Conservation (phyloP, 1,284 basidiomycete species). For the Xerocomus amazonicus region DNA sequence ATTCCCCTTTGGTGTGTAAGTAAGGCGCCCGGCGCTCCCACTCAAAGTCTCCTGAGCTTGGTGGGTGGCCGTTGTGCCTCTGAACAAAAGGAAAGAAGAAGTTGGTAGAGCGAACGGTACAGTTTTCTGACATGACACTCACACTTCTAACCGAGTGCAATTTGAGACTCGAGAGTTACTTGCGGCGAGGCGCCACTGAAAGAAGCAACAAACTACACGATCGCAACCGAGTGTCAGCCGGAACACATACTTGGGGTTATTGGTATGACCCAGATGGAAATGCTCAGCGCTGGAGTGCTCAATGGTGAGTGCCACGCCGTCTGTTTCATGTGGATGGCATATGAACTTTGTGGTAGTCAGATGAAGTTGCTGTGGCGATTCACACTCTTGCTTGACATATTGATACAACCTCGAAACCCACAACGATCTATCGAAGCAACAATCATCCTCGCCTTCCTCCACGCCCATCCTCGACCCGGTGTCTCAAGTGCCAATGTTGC, state of each 20-base stretch:
- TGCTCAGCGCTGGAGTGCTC: too few species aligned
- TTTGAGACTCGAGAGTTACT: too few species aligned
- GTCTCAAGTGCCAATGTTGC: conserved; percentile 70
- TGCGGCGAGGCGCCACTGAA: too few species aligned
- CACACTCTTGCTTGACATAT: conserved; percentile 81
- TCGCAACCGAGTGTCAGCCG: conserved; percentile 70
- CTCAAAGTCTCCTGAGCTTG: conserved; percentile 43
- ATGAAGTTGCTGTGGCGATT: conserved; percentile 75
- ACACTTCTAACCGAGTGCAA: too few species aligned
- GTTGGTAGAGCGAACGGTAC: conserved; percentile 87
- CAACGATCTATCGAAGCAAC: conserved; percentile 74
- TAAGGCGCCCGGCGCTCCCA: too few species aligned
- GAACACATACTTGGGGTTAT: conserved; percentile 80
- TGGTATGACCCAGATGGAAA: conserved; percentile 85
- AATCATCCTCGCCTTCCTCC: conserved; percentile 85
- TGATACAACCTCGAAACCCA: conserved; percentile 63
- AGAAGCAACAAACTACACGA: too few species aligned
- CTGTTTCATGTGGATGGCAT: too few species aligned
- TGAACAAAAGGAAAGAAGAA: conserved; percentile 88
- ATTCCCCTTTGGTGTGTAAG: too few species aligned
- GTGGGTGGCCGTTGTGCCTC: too few species aligned
- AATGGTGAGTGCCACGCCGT: conserved; percentile 50
- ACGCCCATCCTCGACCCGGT: conserved; percentile 72
- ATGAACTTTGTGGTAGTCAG: conserved; percentile 46
- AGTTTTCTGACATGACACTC: too few species aligned